These are phyloP conservation scores for Blastocystis sp. DNA, from an alignment of 352 stramenopile species.

Conservation along the genomic window DNA sequence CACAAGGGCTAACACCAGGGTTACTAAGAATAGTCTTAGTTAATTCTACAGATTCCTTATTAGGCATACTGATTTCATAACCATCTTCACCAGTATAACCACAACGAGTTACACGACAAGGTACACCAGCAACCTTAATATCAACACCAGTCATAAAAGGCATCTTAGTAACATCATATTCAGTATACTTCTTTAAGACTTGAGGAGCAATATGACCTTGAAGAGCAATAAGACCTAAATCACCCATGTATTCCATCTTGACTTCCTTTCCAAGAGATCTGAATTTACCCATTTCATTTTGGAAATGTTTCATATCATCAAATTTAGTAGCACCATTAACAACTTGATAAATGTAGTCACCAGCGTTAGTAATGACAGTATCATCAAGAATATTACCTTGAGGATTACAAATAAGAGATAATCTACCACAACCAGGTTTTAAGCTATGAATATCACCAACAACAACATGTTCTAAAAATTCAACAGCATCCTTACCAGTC, in stretches of 20 bases:
- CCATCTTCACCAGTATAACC: constrained; percentile 97
- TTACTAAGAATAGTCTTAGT: constrained; percentile 57
- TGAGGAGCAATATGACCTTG: constrained; percentile 71
- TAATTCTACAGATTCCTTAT: constrained; percentile 49
- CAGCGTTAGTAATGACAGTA: constrained; percentile 81
- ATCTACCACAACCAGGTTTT: constrained; percentile 47
- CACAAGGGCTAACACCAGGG: constrained; percentile 47
- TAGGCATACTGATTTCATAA: constrained; percentile 74
- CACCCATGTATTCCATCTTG: constrained; percentile 43
- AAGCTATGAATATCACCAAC: constrained; percentile 74
- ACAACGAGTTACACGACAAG: constrained; percentile 67
- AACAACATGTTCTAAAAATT: constrained; percentile 80
- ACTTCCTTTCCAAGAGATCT: constrained; percentile 33
- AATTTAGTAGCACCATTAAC: constrained; percentile 92
- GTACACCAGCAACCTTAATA: constrained; percentile 55
- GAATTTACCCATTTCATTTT: constrained; percentile 36
- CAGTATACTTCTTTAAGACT: constrained; percentile 56
- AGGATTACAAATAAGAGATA: constrained; percentile 77
- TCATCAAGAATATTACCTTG: constrained; percentile 90
- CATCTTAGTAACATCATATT: constrained; percentile 63
- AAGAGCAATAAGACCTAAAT: constrained; percentile 75
- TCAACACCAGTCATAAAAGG: constrained; percentile 77
- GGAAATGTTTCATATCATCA: constrained; percentile 66
- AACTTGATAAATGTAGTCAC: constrained; percentile 75
- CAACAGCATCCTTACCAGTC: constrained; percentile 69